Base-by-base conservation (phyloP, 1,139 yeast species). In the Yamadazyma sp. region DNA sequence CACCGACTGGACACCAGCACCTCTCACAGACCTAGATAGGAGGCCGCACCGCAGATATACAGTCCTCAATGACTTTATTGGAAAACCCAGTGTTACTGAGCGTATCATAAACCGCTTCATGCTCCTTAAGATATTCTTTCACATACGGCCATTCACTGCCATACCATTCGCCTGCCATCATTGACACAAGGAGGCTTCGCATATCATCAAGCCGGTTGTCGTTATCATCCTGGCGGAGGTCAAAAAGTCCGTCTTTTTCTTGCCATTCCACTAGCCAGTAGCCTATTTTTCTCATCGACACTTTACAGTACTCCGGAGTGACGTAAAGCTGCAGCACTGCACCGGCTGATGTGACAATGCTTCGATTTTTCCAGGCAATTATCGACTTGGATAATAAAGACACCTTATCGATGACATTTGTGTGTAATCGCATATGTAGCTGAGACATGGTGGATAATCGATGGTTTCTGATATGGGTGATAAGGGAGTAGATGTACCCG, bases 261-360 rank as follows among this genome's bases (percentile, higher is more conserved):
- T 69, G 73, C 76, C 76, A 71, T 47, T 69, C 71, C 12, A 70
- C 70, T 24, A 68, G 52, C 76, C 76, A 71, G 56, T 70, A 70
- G 20, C 67, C 72, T n/a, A 71, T 56, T 42, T 63, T 64, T n/a
- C 70, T 52, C 44, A 61, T 56, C 2, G 76, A 71, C n/a, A 66
- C 51, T 45, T 70, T 70, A 34, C 64, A 65, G 31, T 51, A 53
- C 29, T 63, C 69, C 0, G 76, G 76, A 1, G 75, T 68, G 6
- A 68, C 65, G 40, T 51, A 70, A 17, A 57, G 42, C 15, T 18
- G 24, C 12, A 12, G 12, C 18, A 8, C n/a, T 8, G 31, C 2
- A 20, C 11, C 20, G 23, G 21, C 21, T 6, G 21, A 18, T 8
- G 8, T 18, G 23, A 29, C 12, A 4, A n/a, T 4, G 17, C n/a